Percentiles rank a stretch among this genome's conserved stretches.
These are phyloP conservation scores for Carex kokanica DNA, from an alignment of 176 grass and related monocot species.

Conservation along the genomic window DNA sequence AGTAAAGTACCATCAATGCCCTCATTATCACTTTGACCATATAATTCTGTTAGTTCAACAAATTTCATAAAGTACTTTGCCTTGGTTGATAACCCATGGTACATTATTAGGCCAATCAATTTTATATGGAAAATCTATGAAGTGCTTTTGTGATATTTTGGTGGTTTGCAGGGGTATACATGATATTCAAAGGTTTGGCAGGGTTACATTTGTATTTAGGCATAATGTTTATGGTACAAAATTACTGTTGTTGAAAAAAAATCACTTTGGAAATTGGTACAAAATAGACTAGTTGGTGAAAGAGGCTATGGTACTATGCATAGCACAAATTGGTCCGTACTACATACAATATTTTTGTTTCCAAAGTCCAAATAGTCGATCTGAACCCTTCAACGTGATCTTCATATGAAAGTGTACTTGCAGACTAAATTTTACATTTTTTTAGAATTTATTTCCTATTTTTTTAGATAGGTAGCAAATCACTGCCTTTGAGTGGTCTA, in stretches of 20 bases:
- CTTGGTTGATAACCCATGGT: background rate
- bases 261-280: too few species aligned
- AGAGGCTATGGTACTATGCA: too few species aligned
- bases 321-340: too few species aligned
- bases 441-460: too few species aligned
- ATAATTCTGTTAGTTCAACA: background rate
- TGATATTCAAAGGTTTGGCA: background rate
- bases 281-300: background rate
- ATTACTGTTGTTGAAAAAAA: too few species aligned
- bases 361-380: too few species aligned
- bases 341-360: too few species aligned
- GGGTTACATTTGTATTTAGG: background rate
- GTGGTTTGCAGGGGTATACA: background rate
- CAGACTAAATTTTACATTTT: too few species aligned
- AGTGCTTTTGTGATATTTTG: background rate
- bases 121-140: background rate
- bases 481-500: too few species aligned
- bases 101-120: background rate
- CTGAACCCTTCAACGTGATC: too few species aligned
- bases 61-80: background rate
- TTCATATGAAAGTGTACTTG: too few species aligned
- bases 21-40: background rate
- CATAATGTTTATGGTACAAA: background rate
- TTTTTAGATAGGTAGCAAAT: too few species aligned
- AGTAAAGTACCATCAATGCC: background rate